Evolutionary conservation across 495 filamentous ascomycete species (phyloP), one percentile per base, ranked within the genome.

Genomic region (Thermothielavioides terrestris): DNA sequence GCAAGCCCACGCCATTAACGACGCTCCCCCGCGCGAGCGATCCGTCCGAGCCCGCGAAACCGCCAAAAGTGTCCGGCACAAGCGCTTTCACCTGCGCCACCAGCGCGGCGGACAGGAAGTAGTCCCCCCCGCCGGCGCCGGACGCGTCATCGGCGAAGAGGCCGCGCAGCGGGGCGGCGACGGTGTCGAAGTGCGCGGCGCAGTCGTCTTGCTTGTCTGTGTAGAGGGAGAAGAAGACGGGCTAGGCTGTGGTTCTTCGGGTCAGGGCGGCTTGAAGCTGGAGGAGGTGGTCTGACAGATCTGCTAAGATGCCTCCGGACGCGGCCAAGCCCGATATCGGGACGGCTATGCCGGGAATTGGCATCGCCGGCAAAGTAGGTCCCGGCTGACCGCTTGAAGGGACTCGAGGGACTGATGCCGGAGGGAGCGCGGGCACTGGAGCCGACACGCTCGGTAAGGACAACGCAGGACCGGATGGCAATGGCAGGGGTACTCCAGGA

Each of bases 91-190:
- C 11, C 12, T 12, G n/a, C 22, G 32, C 22, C n/a, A 20, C 3
- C 8, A 38, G 79, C 4, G 78, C 73, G 6, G 77, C 75, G 6
- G 73, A 71, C 34, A 82, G 67, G 58, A 73, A 81, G 63, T 77
- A 80, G 12, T 49, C 53, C 35, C 55, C n/a, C n/a, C n/a, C n/a
- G n/a, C n/a, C n/a, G n/a, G n/a, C n/a, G n/a, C n/a, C 49, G 22
- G 27, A 34, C 0, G 21, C 8, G 46, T 56, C 53, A 4, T 11
- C 3, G 9, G 44, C 22, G 12, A 57, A 54, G 36, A 43, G 44
- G 1, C 43, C 26, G 17, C 57, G 42, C 1, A 57, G 42, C 5
- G 27, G 23, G 2, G 54, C 21, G 12, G 43, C 50, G 17, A 57
- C 36, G 28, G 47, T 42, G 31, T 50, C 47, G 22, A 27, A 60